A percentile compares a stretch with the other conserved stretches of the same genome.
phyloP scores from a whole-genome alignment of 352 stramenopile genomes.

The Thalassiosira hispida region DNA sequence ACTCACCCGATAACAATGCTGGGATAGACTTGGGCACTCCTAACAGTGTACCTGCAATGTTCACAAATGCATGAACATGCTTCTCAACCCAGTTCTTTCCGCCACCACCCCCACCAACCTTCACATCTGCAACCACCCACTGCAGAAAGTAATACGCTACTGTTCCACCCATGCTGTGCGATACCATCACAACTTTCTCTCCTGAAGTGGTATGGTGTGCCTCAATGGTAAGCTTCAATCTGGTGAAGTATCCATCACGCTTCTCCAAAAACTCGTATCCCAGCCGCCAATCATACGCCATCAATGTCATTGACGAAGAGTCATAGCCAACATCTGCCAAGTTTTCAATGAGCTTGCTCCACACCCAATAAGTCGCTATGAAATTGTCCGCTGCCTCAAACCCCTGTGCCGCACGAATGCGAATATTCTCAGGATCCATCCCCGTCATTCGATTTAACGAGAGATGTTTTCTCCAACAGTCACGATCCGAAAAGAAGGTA shows the following conservation, averaged over 20 bases:
- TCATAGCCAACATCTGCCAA: slow-evolving; percentile 91
- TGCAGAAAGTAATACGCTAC: slow-evolving; percentile 94
- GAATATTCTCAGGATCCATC: slow-evolving; percentile 87
- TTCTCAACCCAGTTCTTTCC: slow-evolving; percentile 92
- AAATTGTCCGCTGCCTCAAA: slow-evolving; percentile 94
- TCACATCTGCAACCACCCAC: slow-evolving; percentile 89
- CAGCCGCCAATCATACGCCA: slow-evolving; percentile 82
- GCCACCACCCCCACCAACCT: slow-evolving; percentile 85
- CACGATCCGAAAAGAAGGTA: slow-evolving; percentile 77
- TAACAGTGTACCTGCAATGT: slow-evolving; percentile 93
- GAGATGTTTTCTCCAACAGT: slow-evolving; percentile 93
- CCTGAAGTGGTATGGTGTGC: slow-evolving; percentile 84
- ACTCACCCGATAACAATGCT: slow-evolving; percentile 92
- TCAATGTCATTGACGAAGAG: slow-evolving; percentile 88
- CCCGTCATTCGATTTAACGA: slow-evolving; percentile 90
- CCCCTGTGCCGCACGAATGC: slow-evolving; percentile 85
- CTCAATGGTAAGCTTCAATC: slow-evolving; percentile 92
- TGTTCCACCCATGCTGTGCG: slow-evolving; percentile 92
- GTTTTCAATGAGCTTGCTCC: slow-evolving; percentile 88
- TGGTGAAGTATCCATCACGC: slow-evolving; percentile 88
- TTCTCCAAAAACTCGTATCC: slow-evolving; percentile 66
- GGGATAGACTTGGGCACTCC: slow-evolving; percentile 90
- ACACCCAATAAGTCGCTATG: slow-evolving; percentile 94
- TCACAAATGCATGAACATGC: slow-evolving; percentile 91
- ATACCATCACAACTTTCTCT: slow-evolving; percentile 91